Base-by-base conservation (phyloP, 495 filamentous ascomycete genomes). In the Barbatosphaeria neglecta region DNA sequence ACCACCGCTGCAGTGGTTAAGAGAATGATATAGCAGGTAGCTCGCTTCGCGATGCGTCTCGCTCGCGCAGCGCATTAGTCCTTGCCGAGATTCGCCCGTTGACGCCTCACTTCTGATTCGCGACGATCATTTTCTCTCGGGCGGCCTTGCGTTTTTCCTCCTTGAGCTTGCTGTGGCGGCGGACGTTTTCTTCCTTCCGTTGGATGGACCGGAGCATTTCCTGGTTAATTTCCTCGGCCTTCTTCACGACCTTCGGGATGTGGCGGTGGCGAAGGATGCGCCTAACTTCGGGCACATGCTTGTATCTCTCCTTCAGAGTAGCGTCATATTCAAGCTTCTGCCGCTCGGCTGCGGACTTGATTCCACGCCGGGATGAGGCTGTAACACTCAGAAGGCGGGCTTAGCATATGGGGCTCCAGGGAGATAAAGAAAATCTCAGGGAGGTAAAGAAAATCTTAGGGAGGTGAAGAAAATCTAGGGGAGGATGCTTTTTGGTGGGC, bases 271-370 rank as follows among this genome's bases (percentile, higher is more conserved):
- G 74, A 53, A 78, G 78, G 63, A 99, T 99, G 39, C 93, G 77
- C 47, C 78, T 75, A 51, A 99, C 87, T 68, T 99, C 89, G 35
- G 93, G 93, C 87, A 99, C 93, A 63, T 99, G 93, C 35, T 76
- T 72, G 62, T 90, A 99, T 44, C 92, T 67, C 59, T 90, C 76
- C 56, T 83, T 76, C 38, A 99, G 70, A 8, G 87, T 80, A 22
- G 84, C 80, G 59, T 95, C 89, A 59, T 97, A 96, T 60, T 97
- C 89, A n/a, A 95, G 69, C 52, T 87, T 83, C 55, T 87, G 77
- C 41, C 92, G 72, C 45, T 97, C 85, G 44, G 79, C 77, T 15
- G 86, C 78, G 23, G 80, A 86, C 70, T 93, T 90, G 56, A 97
- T 78, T 16, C 87, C 89, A 45, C 82, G 82, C 46, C 93, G 77